phyloP scores from a whole-genome alignment of 495 filamentous ascomycete species.

The Aspergillus sclerotioniger region DNA sequence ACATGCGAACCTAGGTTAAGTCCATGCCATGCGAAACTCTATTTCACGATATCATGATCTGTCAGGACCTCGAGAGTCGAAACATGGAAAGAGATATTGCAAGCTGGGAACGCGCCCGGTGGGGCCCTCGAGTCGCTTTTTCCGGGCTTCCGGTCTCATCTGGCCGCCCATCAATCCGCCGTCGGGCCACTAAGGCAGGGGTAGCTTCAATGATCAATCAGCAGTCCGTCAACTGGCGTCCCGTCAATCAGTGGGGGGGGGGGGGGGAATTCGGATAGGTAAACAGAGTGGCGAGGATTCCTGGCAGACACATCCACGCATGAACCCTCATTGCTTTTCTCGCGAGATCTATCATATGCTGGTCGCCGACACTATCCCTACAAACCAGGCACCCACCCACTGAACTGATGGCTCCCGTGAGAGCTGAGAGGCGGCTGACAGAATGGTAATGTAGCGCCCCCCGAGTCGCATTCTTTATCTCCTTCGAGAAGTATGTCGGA shows the following conservation, averaged over 20 bases:
- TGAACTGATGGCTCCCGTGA: too few relatives aligned
- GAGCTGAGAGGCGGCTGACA: too few relatives aligned
- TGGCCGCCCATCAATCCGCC: conserved; percentile 17
- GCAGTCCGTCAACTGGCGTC: conserved; percentile 10
- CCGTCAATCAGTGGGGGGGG: conserved; percentile 2
- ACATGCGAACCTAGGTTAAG: not conserved
- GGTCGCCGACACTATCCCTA: too few relatives aligned
- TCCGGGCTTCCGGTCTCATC: conserved; percentile 26
- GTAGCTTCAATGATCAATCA: not conserved
- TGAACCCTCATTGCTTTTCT: not conserved
- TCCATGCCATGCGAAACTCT: not conserved
- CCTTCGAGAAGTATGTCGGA: not conserved
- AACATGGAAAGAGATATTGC: not conserved
- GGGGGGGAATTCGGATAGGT: not conserved
- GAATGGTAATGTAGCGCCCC: not conserved
- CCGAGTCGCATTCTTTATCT: not conserved
- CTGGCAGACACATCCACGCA: too few relatives aligned
- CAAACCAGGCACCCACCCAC: too few relatives aligned
- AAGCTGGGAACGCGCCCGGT: not conserved
- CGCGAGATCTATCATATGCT: conserved; percentile 1
- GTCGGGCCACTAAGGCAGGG: conserved; percentile 21
- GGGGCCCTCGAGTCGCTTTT: conserved; percentile 8
- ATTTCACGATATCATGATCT: not conserved
- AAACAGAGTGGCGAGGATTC: not conserved
- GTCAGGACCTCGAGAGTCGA: not conserved